Evolutionary conservation across 352 stramenopile genomes (phyloP).

Genomic region (Sclerospora graminicola): DNA sequence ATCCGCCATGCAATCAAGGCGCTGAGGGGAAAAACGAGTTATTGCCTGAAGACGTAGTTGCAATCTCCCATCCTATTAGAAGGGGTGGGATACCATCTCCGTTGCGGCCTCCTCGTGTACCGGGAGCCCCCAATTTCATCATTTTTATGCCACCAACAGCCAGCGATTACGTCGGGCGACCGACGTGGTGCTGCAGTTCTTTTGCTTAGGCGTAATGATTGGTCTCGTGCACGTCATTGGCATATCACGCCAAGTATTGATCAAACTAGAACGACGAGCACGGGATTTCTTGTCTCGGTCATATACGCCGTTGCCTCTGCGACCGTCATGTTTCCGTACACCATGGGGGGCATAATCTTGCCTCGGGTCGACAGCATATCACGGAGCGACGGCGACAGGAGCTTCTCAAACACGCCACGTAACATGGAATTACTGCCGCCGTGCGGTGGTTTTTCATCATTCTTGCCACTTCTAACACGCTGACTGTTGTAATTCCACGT

Average conservation of each 20-base stretch:
- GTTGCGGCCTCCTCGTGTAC: too few species aligned
- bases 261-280: slow-evolving; percentile 75
- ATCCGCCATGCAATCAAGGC: slow-evolving; percentile 26
- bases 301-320: slow-evolving; percentile 69
- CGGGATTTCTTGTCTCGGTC: slow-evolving; percentile 64
- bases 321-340: slow-evolving; percentile 61
- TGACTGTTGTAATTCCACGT: too few species aligned
- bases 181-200: too few species aligned
- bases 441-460: slow-evolving; percentile 88
- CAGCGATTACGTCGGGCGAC: too few species aligned
- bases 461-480: slow-evolving; percentile 80
- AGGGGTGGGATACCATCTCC: too few species aligned
- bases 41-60: too few species aligned
- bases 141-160: too few species aligned
- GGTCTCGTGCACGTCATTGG: too few species aligned
- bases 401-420: slow-evolving; percentile 79
- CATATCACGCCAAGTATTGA: too few species aligned
- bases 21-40: slow-evolving; percentile 25
- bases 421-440: slow-evolving; percentile 81
- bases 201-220: too few species aligned
- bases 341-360: slow-evolving; percentile 62
- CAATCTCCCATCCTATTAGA: too few species aligned
- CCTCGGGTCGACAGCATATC: slow-evolving; percentile 55
- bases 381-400: slow-evolving; percentile 73
- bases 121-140: too few species aligned